These are phyloP conservation scores for Pythium sp. DNA, from an alignment of 352 stramenopile genomes.

Conservation along the genomic window DNA sequence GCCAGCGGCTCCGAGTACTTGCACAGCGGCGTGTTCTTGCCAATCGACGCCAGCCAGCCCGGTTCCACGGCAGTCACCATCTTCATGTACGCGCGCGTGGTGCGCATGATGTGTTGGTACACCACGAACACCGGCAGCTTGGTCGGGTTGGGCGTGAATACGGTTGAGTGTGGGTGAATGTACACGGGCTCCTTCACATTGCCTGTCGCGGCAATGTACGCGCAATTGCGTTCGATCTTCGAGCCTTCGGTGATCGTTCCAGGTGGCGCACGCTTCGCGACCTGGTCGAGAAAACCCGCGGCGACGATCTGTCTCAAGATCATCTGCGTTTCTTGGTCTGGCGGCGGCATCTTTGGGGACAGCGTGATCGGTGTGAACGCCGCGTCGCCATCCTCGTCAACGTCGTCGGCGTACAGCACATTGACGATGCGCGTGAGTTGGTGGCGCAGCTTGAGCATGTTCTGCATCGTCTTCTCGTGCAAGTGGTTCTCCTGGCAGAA, in stretches of 20 bases:
- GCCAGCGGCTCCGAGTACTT: slow-evolving; percentile 56
- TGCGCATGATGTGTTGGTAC: slow-evolving; percentile 78
- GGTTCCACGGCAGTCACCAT: slow-evolving; percentile 97
- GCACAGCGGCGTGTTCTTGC: slow-evolving; percentile 69
- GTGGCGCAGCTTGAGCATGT: slow-evolving; percentile 83
- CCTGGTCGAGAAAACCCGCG: slow-evolving; percentile 79
- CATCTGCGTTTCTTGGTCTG: slow-evolving; percentile 52
- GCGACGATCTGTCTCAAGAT: slow-evolving; percentile 75
- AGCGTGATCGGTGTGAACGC: slow-evolving; percentile 41
- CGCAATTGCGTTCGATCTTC: slow-evolving; percentile 84
- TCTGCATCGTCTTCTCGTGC: slow-evolving; percentile 87
- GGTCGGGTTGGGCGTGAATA: slow-evolving; percentile 68
- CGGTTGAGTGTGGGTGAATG: slow-evolving; percentile 80
- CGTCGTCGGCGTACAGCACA: slow-evolving; percentile 46
- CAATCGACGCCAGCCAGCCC: slow-evolving; percentile 93
- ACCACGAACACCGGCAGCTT: slow-evolving; percentile 74
- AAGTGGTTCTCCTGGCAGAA: slow-evolving; percentile 79
- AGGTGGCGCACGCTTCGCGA: slow-evolving; percentile 65
- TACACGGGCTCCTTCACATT: slow-evolving; percentile 73
- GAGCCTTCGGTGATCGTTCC: slow-evolving; percentile 75
- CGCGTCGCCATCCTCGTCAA: slow-evolving; percentile 23
- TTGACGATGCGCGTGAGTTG: slow-evolving; percentile 85
- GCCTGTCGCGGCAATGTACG: slow-evolving; percentile 59
- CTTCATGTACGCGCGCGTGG: slow-evolving; percentile 92
- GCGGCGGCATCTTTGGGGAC: slow-evolving; percentile 65